Conservation (phyloP, 148 eudicot species). For the Vaccinium vitisidaea region DNA sequence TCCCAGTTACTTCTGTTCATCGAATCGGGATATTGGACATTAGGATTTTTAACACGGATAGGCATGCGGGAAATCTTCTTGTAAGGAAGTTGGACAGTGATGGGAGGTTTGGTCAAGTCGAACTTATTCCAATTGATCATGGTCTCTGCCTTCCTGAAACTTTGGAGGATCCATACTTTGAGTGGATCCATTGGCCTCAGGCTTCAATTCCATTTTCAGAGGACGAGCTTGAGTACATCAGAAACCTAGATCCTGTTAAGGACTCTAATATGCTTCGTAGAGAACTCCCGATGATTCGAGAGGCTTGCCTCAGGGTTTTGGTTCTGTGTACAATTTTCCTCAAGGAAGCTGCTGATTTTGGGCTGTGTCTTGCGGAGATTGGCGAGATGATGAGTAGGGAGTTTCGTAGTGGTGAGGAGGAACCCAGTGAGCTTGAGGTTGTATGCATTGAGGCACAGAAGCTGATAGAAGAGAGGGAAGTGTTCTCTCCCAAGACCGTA, state of each 20-base stretch:
- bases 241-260: constrained; percentile 57
- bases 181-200: constrained; percentile 99
- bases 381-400: constrained; percentile 99
- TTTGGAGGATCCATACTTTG: constrained; percentile 96
- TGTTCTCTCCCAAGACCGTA: constrained; percentile 42
- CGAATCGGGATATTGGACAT: constrained; percentile 91
- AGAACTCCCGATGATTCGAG: constrained; percentile 94
- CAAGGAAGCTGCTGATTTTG: constrained; percentile 82
- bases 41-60: constrained; percentile 89
- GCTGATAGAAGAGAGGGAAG: constrained; percentile 55
- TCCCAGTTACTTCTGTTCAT: constrained; percentile 85
- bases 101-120: constrained; percentile 84
- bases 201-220: constrained; percentile 92
- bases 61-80: constrained; percentile 91
- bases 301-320: constrained; percentile 83
- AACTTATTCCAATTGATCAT: constrained; percentile 93
- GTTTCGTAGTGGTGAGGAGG: constrained; percentile 87
- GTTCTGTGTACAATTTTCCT: constrained; percentile 79
- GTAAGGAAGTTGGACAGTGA: constrained; percentile 75
- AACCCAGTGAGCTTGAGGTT: constrained; percentile 91
- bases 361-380: constrained; percentile 92
- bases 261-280: constrained; percentile 73
- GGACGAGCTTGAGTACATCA: constrained; percentile 85
- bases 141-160: constrained; percentile 95
- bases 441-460: constrained; percentile 81